phyloP scores from a whole-genome alignment of 805 yeast genomes.

The Zygoascus ofunaensis region DNA sequence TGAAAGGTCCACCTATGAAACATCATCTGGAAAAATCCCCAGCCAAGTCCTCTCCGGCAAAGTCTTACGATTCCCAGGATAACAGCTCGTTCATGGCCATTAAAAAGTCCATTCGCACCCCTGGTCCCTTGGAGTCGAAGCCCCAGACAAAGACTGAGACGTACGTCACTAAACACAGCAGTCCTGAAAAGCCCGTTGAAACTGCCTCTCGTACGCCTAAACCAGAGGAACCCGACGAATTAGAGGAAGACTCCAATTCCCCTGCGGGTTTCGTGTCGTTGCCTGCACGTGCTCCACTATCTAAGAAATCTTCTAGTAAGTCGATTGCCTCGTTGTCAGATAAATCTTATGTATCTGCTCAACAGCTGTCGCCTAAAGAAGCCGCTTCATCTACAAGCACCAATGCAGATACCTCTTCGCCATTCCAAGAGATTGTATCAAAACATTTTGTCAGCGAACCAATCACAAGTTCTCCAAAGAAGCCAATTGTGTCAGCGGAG shows the following conservation, averaged over 20 bases:
- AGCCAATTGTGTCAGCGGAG: neutral
- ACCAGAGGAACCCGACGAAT: neutral
- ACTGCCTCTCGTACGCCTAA: neutral
- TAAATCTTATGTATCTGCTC: neutral
- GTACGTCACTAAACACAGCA: neutral
- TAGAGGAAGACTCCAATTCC: neutral
- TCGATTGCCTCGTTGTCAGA: constrained; percentile 1
- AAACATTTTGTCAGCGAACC: too few species aligned
- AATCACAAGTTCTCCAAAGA: too few species aligned
- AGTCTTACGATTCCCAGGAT: neutral
- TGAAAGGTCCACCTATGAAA: too few species aligned
- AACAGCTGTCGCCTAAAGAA: neutral
- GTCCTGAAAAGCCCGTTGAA: neutral
- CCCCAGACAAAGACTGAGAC: neutral
- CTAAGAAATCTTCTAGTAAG: constrained; percentile 16
- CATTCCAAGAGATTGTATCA: neutral
- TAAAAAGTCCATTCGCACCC: constrained; percentile 10
- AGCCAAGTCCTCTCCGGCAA: too few species aligned
- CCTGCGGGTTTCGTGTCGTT: constrained; percentile 14
- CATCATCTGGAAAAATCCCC: too few species aligned
- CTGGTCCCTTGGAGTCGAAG: neutral
- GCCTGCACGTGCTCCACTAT: constrained; percentile 16
- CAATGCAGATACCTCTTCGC: neutral
- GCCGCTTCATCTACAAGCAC: too few species aligned
- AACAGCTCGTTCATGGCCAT: constrained; percentile 14